Evolutionary conservation across 1,139 yeast species (phyloP).

Genomic region (Kodamaea alishanica): DNA sequence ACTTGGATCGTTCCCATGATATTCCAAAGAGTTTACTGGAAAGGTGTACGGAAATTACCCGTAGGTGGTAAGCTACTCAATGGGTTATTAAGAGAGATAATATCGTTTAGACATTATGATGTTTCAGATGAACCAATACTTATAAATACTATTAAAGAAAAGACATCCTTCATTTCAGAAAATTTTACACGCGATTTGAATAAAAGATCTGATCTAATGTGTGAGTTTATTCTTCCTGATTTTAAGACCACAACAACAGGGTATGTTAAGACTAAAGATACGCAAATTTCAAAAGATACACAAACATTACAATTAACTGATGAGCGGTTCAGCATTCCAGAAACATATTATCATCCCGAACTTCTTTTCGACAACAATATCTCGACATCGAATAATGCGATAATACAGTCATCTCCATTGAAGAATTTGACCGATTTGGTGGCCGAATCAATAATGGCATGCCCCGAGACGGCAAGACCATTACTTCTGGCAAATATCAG

Average conservation of each 20-base stretch:
- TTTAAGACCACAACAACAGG: slow-evolving; percentile 76
- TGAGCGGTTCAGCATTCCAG: slow-evolving; percentile 87
- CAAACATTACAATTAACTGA: slow-evolving; percentile 71
- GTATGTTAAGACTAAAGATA: slow-evolving; percentile 44
- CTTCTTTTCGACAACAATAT: slow-evolving; percentile 44
- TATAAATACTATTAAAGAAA: slow-evolving; percentile 82
- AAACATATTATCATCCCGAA: slow-evolving; percentile 81
- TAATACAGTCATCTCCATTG: slow-evolving; percentile 55
- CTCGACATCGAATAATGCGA: slow-evolving; percentile 25
- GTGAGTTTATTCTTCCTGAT: slow-evolving; percentile 83
- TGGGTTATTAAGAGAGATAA: slow-evolving; percentile 76
- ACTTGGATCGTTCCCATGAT: slow-evolving; percentile 87
- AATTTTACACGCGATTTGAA: slow-evolving; percentile 62
- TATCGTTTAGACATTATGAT: slow-evolving; percentile 90
- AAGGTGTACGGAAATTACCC: slow-evolving; percentile 69
- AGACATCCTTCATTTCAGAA: slow-evolving; percentile 66
- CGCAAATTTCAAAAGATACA: slow-evolving; percentile 36
- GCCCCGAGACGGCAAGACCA: slow-evolving; percentile 76
- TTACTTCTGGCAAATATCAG: slow-evolving; percentile 75
- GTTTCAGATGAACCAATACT: slow-evolving; percentile 87
- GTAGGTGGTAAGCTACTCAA: slow-evolving; percentile 85
- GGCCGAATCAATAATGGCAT: slow-evolving; percentile 61
- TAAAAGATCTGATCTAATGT: slow-evolving; percentile 22
- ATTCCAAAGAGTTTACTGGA: slow-evolving; percentile 74
- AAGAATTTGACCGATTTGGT: slow-evolving; percentile 72